Percentiles rank a stretch among this genome's conserved stretches.
Evolutionary conservation across 129 eudicot species (phyloP).

Genomic region (Lactuca sativa): DNA sequence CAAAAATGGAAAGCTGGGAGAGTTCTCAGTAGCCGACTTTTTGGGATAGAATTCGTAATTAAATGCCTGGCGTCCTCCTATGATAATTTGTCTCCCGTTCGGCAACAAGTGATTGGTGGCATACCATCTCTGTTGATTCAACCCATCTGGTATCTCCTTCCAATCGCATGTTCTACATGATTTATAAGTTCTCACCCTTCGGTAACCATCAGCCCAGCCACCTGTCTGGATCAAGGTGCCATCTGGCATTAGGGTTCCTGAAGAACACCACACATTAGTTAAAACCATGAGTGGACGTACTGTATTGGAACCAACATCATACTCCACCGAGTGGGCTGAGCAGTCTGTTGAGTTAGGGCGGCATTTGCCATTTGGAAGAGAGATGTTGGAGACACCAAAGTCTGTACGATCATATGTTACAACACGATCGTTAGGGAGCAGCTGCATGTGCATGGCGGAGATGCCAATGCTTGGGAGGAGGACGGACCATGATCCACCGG

Average conservation of each 20-base stretch:
- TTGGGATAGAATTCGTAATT: conserved; percentile 70
- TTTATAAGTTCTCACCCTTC: conserved; percentile 32
- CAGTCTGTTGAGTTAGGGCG: conserved; percentile 51
- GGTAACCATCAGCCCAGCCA: conserved; percentile 61
- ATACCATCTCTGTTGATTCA: conserved; percentile 55
- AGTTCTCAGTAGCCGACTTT: conserved; percentile 4
- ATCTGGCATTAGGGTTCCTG: conserved; percentile 51
- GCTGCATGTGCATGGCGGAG: conserved; percentile 88
- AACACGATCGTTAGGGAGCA: conserved; percentile 51
- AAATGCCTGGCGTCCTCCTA: conserved; percentile 63
- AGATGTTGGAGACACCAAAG: conserved; percentile 59
- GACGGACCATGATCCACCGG: conserved; percentile 53
- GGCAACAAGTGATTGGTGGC: conserved; percentile 62
- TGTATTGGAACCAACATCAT: conserved; percentile 43
- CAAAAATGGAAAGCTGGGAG: conserved; percentile 41
- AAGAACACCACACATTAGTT: conserved; percentile 72
- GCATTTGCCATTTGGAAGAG: conserved; percentile 49
- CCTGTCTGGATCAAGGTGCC: conserved; percentile 58
- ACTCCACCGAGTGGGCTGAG: conserved; percentile 74
- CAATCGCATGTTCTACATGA: conserved; percentile 56
- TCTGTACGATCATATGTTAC: conserved; percentile 67
- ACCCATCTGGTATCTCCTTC: conserved; percentile 36
- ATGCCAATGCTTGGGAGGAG: conserved; percentile 49
- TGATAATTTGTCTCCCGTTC: conserved; percentile 51
- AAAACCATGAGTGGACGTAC: conserved; percentile 54